Evolutionary conservation across 805 yeast species (phyloP).

Genomic region (Kodamaea kakaduensis): DNA sequence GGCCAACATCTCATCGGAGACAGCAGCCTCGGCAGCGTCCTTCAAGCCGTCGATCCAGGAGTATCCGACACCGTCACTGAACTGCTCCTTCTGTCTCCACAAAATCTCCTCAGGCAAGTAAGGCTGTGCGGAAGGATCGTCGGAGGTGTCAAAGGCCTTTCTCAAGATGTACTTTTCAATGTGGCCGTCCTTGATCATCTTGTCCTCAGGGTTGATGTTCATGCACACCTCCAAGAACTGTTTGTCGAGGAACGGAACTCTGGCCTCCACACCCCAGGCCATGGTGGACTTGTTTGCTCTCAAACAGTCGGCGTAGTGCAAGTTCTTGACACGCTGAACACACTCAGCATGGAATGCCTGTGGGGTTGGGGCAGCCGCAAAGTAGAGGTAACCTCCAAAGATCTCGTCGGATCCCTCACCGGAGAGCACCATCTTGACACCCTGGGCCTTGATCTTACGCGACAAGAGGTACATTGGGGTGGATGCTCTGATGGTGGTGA

Average conservation of each 20-base stretch:
- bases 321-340: constrained; percentile 93
- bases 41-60: constrained; percentile 98
- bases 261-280: constrained; percentile 99
- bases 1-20: constrained; percentile 87
- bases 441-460: constrained; percentile 98
- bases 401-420: constrained; percentile 99
- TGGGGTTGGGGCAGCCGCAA: constrained; percentile 93
- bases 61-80: constrained; percentile 99
- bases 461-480: constrained; percentile 97
- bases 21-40: constrained; percentile 85
- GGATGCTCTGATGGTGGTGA: constrained; percentile 97
- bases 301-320: constrained; percentile 94
- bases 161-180: constrained; percentile 95
- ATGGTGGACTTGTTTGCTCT: constrained; percentile 99
- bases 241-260: constrained; percentile 98
- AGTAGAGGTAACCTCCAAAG: constrained; percentile 97
- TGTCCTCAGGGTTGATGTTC: constrained; percentile 93
- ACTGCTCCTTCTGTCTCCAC: constrained; percentile 99
- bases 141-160: constrained; percentile 94
- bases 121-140: constrained; percentile 72
- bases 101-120: constrained; percentile 94
- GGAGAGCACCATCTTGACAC: constrained; percentile 97
- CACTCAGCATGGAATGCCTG: constrained; percentile 93
- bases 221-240: constrained; percentile 85
- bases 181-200: constrained; percentile 72